phyloP scores from a whole-genome alignment of 2,329 filamentous ascomycete genomes.

The Arthrocladium fulminans region DNA sequence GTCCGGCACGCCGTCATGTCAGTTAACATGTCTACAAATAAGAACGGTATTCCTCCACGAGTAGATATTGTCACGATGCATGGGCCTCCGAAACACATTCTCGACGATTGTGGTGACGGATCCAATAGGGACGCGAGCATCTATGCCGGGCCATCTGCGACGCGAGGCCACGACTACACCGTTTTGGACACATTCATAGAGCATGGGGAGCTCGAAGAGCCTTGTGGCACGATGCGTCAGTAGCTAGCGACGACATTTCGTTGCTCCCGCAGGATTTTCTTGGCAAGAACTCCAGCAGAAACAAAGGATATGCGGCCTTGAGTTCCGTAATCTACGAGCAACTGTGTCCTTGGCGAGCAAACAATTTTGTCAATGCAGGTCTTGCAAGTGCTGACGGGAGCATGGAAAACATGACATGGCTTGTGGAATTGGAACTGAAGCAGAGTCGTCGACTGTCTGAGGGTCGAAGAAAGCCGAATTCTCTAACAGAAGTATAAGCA shows the following conservation, averaged over 20 bases:
- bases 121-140: constrained; percentile 46
- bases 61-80: constrained; percentile 36
- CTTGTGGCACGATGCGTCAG: constrained; percentile 11
- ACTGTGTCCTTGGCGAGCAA: constrained; percentile 41
- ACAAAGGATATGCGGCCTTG: not conserved
- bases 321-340: not conserved
- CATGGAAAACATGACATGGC: not conserved
- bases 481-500: too few species aligned
- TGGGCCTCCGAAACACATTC: constrained; percentile 26
- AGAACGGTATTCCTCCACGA: constrained; percentile 19
- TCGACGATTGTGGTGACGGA: not conserved
- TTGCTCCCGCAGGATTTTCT: not conserved
- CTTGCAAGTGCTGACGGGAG: constrained; percentile 26
- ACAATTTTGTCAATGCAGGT: constrained; percentile 50
- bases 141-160: constrained; percentile 44
- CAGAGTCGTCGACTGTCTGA: too few species aligned
- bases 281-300: not conserved
- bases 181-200: constrained; percentile 35
- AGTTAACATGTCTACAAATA: not conserved
- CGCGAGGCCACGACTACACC: constrained; percentile 46
- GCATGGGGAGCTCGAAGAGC: constrained; percentile 21
- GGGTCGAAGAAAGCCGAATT: too few species aligned
- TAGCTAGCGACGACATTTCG: not conserved
- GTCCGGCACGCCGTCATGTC: not conserved
- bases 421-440: not conserved